phyloP scores from a whole-genome alignment of 176 grass and related monocot species.

The Eragrostis curvula region DNA sequence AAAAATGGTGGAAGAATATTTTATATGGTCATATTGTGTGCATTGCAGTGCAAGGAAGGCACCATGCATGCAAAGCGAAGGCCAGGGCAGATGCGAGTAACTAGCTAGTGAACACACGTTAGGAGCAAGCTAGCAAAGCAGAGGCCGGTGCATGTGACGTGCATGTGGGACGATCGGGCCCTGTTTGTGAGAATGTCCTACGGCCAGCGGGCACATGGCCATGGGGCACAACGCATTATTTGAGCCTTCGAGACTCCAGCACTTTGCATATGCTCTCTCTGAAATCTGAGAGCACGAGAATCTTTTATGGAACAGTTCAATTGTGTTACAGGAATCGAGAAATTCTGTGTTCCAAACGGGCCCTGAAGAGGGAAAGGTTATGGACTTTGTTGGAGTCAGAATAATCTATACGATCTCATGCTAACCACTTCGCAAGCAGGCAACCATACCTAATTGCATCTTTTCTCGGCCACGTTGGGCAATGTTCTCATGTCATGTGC shows the following conservation, averaged over 20 bases:
- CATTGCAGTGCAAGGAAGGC: conserved; percentile 36
- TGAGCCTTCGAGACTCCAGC: not conserved
- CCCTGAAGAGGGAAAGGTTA: too few relatives aligned
- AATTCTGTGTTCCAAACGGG: too few relatives aligned
- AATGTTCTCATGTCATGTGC: conserved; percentile 14
- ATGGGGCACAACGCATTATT: conserved; percentile 58
- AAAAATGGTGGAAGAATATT: not conserved
- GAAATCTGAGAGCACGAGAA: not conserved
- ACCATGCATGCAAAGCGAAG: not conserved
- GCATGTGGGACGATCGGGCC: conserved; percentile 61
- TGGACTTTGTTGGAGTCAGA: too few relatives aligned
- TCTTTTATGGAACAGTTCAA: too few relatives aligned
- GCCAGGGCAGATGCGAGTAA: not conserved
- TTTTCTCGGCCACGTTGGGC: not conserved
- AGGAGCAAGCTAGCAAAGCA: conserved; percentile 2
- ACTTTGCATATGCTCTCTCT: conserved; percentile 7
- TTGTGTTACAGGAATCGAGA: too few relatives aligned
- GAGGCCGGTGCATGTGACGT: conserved; percentile 57
- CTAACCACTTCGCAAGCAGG: not conserved
- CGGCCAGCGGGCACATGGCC: conserved; percentile 65
- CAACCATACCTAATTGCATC: not conserved
- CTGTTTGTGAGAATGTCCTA: conserved; percentile 70
- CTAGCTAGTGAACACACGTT: conserved; percentile 6
- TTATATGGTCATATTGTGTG: not conserved
- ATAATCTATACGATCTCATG: not conserved